Evolutionary conservation across 2,329 filamentous ascomycete species (phyloP).

Genomic region (Microsporum ferrugineum): DNA sequence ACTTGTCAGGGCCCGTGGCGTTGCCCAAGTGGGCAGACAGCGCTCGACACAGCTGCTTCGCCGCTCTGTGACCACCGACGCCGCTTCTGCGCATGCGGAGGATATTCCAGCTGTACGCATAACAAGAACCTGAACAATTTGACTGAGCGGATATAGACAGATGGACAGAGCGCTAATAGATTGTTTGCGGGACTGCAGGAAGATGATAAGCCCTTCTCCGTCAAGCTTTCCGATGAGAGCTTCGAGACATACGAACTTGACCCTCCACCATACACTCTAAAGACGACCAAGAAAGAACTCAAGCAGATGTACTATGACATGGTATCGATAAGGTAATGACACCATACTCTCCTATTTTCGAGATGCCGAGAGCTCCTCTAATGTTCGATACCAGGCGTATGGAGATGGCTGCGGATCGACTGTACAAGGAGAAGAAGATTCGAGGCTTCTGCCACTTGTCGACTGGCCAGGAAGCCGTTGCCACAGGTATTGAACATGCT

Average conservation of each 20-base stretch:
- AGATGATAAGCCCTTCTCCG: constrained; percentile 84
- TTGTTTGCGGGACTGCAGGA: constrained; percentile 43
- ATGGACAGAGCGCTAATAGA: neutral
- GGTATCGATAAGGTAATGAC: constrained; percentile 73
- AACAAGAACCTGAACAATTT: neutral
- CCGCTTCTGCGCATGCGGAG: constrained; percentile 80
- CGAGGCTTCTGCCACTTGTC: constrained; percentile 99
- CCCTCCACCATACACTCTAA: constrained; percentile 81
- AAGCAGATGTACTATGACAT: constrained; percentile 99
- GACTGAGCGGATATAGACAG: neutral
- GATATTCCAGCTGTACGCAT: constrained; percentile 55
- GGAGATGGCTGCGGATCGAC: constrained; percentile 97
- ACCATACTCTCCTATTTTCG: constrained; percentile 20
- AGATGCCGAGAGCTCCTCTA: neutral
- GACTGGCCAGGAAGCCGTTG: constrained; percentile 93
- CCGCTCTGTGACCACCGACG: constrained; percentile 86
- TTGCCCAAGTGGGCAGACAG: constrained; percentile 44
- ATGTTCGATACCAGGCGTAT: constrained; percentile 60
- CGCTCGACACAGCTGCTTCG: constrained; percentile 41
- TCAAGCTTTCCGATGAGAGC: constrained; percentile 92
- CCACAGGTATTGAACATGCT: constrained; percentile 91
- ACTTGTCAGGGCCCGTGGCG: constrained; percentile 52
- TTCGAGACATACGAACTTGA: constrained; percentile 99
- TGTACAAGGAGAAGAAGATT: constrained; percentile 99
- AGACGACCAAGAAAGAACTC: constrained; percentile 93